Evolutionary conservation across 2,329 filamentous ascomycete species (phyloP).

Genomic region (Ceratocystis papillata): DNA sequence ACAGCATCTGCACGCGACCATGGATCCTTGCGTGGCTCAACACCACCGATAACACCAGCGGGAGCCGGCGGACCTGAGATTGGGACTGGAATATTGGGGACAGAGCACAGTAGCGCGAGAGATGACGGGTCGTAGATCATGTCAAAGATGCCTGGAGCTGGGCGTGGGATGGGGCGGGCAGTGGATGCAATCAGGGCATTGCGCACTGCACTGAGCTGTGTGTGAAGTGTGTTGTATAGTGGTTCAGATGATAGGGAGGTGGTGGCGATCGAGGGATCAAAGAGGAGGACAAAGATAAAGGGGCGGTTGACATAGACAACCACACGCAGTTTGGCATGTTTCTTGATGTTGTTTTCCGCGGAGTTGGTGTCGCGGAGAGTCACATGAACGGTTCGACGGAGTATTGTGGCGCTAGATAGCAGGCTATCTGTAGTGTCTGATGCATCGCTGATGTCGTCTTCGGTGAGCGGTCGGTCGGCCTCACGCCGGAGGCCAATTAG

Average conservation of each 20-base stretch:
- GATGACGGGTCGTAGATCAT: slow-evolving; percentile 50
- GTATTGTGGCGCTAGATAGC: slow-evolving; percentile 26
- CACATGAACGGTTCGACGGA: slow-evolving; percentile 28
- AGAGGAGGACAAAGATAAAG: slow-evolving; percentile 69
- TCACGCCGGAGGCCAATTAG: slow-evolving; percentile 59
- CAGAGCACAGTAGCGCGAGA: slow-evolving; percentile 50
- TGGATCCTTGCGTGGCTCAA: slow-evolving; percentile 27
- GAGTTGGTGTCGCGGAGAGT: slow-evolving; percentile 31
- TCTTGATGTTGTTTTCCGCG: slow-evolving; percentile 38
- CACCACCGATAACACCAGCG: slow-evolving; percentile 20
- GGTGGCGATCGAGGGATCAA: slow-evolving; percentile 45
- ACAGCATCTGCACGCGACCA: slow-evolving; percentile 55
- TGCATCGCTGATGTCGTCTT: slow-evolving; percentile 29
- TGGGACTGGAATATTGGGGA: slow-evolving; percentile 54
- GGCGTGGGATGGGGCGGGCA: slow-evolving; percentile 44
- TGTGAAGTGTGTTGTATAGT: slow-evolving; percentile 49
- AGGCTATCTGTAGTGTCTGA: slow-evolving; percentile 39
- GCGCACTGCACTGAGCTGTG: slow-evolving; percentile 49
- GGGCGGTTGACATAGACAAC: slow-evolving; percentile 64
- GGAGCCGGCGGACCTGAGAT: slow-evolving; percentile 25
- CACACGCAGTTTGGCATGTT: slow-evolving; percentile 45
- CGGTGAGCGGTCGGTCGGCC: slow-evolving; percentile 40
- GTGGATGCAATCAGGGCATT: slow-evolving; percentile 48
- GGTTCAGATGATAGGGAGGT: slow-evolving; percentile 46
- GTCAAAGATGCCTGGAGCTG: slow-evolving; percentile 43